Percentiles rank a stretch among this genome's conserved stretches.
These are phyloP conservation scores for Zygosaccharomyces bailii DNA, from an alignment of 805 yeast species.

Conservation along the genomic window DNA sequence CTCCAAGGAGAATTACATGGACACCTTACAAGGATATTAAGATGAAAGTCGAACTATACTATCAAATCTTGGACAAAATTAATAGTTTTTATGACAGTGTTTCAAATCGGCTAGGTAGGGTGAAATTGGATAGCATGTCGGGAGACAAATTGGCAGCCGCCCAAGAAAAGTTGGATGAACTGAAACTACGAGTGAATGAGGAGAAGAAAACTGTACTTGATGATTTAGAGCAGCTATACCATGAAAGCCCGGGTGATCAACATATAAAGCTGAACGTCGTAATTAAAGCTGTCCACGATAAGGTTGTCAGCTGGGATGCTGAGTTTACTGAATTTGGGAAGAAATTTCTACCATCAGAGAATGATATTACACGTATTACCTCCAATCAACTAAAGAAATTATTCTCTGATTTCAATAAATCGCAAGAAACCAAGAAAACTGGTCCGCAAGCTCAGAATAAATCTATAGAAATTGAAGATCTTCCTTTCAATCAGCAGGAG, in stretches of 20 bases:
- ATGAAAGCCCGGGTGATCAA: constrained; percentile 54
- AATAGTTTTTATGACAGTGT: constrained; percentile 69
- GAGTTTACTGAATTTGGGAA: constrained; percentile 79
- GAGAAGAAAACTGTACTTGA: constrained; percentile 49
- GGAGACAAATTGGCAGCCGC: constrained; percentile 72
- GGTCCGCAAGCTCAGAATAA: background rate
- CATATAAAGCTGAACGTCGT: constrained; percentile 69
- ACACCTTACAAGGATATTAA: constrained; percentile 65
- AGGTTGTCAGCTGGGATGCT: constrained; percentile 82
- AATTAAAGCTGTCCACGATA: constrained; percentile 68
- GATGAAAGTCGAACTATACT: constrained; percentile 61
- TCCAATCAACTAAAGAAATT: constrained; percentile 79
- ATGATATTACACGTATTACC: constrained; percentile 86
- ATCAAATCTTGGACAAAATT: constrained; percentile 51
- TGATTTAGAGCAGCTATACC: constrained; percentile 51
- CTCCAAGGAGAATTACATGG: constrained; percentile 68
- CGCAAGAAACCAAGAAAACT: constrained; percentile 4
- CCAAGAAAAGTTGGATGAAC: constrained; percentile 50
- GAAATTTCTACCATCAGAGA: constrained; percentile 81
- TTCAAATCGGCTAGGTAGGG: constrained; percentile 61
- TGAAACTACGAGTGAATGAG: constrained; percentile 48
- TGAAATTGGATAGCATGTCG: constrained; percentile 70
- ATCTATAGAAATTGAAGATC: constrained; percentile 1
- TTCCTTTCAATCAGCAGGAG: background rate
- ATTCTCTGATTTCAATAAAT: constrained; percentile 49